Evolutionary conservation across 257 asterid genomes (phyloP), one percentile per base, ranked within the genome.

Genomic region (Nicotiana paniculata): DNA sequence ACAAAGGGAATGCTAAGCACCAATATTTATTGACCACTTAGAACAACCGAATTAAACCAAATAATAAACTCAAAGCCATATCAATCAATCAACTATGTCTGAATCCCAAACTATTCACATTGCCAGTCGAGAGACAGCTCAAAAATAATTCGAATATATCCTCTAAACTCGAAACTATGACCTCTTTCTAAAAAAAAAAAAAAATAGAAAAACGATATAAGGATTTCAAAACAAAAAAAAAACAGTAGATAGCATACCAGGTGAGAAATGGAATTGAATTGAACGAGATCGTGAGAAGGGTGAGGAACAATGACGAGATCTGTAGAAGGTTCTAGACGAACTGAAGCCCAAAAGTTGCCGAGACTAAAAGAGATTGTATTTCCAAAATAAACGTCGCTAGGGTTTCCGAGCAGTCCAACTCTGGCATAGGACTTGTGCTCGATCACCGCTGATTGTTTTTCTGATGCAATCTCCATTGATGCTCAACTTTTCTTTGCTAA

Each of bases 371-470:
- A 93, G 15, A 93, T 93, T 12, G 98, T 79, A 15, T 93, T 90
- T 8, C 98, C 98, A 53, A 85, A 18, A 85, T 95, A 95, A 3
- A 95, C 98, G 24, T 95, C 98, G 80, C 97, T 95, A 30, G 98
- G 98, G 72, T 95, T 95, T 5, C 97, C 98, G 75, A 93, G 77
- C 1, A 95, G 68, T 64, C 97, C 98, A 12, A 92, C 89, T 64
- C 98, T 88, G 3, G 97, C 97, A 55, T 91, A 90, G 1, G 95
- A 87, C 86, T 74, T 90, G 91, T 92, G 96, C 86, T 93, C 97
- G 33, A 94, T 90, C 84, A 59, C 87, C 1, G 6, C 21, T 9
- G 33, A 69, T 26, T 69, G 33, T 69, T 70, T 70, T 9, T 43
- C 51, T 43, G 11, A 43, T 8, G 11, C 51, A 43, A 43, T 43